A percentile compares a stretch with the other conserved stretches of the same genome.
These are phyloP conservation scores for Thielaviopsis musarum DNA, from an alignment of 2,329 filamentous ascomycete genomes.

Conservation along the genomic window DNA sequence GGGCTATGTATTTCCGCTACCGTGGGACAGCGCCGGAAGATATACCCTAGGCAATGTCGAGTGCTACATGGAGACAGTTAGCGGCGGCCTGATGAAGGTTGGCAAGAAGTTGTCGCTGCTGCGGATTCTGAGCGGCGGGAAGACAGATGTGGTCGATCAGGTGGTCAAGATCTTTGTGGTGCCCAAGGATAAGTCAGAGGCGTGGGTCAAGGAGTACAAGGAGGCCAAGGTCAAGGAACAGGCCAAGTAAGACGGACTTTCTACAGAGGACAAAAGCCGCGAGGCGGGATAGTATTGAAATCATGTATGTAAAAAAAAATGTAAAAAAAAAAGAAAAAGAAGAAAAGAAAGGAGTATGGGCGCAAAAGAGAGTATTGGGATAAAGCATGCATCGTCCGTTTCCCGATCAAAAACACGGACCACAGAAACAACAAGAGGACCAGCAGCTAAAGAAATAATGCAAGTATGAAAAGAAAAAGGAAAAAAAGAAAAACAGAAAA, in stretches of 20 bases:
- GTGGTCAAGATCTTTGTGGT: constrained; percentile 71
- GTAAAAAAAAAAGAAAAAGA: constrained; percentile 1
- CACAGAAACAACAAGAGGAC: not conserved
- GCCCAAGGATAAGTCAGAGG: constrained; percentile 48
- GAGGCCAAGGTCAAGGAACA: constrained; percentile 41
- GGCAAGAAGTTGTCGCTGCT: constrained; percentile 69
- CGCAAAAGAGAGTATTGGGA: not conserved
- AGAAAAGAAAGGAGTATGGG: constrained; percentile 1
- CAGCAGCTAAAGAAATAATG: not conserved
- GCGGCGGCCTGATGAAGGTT: constrained; percentile 71
- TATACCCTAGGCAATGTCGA: constrained; percentile 56
- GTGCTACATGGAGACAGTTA: constrained; percentile 72
- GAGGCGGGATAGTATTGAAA: not conserved
- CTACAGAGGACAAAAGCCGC: not conserved
- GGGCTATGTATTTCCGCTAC: constrained; percentile 68
- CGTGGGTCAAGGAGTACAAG: constrained; percentile 81
- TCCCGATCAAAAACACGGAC: not conserved
- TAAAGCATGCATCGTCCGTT: too few species aligned
- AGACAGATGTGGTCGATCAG: constrained; percentile 75
- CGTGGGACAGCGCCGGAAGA: constrained; percentile 59
- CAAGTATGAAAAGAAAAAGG: not conserved
- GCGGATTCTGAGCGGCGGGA: constrained; percentile 57
- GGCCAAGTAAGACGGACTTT: constrained; percentile 9
- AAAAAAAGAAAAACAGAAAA: not conserved
- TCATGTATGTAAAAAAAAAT: too few species aligned